Evolutionary conservation across 495 filamentous ascomycete genomes (phyloP).

Genomic region (Penicillium turbatum): DNA sequence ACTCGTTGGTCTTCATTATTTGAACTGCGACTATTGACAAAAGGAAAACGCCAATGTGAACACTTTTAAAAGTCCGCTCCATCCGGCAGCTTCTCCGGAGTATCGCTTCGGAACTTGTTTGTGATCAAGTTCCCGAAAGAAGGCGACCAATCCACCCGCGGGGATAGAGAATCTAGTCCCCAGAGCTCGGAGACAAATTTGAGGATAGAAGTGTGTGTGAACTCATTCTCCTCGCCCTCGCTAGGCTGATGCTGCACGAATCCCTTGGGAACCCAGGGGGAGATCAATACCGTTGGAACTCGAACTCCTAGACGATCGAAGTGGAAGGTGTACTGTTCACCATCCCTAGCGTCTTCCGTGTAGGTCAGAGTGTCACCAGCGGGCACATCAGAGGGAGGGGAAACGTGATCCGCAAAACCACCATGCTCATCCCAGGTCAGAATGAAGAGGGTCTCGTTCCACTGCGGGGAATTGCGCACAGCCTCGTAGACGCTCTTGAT

Average conservation of each 20-base stretch:
- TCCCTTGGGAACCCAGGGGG: constrained; percentile 46
- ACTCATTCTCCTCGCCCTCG: constrained; percentile 30
- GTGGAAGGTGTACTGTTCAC: constrained; percentile 40
- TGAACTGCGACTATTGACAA: background rate
- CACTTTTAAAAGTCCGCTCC: constrained; percentile 22
- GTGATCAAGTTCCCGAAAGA: constrained; percentile 37
- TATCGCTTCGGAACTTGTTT: constrained; percentile 27
- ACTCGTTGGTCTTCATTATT: background rate
- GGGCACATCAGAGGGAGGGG: constrained; percentile 42
- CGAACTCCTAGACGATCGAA: constrained; percentile 50
- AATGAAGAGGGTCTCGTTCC: constrained; percentile 48
- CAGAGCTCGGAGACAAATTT: constrained; percentile 42
- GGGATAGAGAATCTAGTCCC: constrained; percentile 39
- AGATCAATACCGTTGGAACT: constrained; percentile 48
- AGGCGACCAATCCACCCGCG: constrained; percentile 42
- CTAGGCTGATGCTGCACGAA: constrained; percentile 36
- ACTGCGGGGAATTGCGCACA: constrained; percentile 43
- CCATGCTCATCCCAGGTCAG: constrained; percentile 50
- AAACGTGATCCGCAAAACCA: constrained; percentile 48
- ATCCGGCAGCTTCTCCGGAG: constrained; percentile 23
- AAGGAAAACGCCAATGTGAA: background rate
- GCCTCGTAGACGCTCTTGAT: constrained; percentile 51
- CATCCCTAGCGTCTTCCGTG: constrained; percentile 39
- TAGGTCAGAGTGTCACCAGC: constrained; percentile 41
- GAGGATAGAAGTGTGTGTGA: constrained; percentile 44